Evolutionary conservation across 352 stramenopile species (phyloP), one percentile per base, ranked within the genome.

Genomic region (Globisporangium apiculatum): DNA sequence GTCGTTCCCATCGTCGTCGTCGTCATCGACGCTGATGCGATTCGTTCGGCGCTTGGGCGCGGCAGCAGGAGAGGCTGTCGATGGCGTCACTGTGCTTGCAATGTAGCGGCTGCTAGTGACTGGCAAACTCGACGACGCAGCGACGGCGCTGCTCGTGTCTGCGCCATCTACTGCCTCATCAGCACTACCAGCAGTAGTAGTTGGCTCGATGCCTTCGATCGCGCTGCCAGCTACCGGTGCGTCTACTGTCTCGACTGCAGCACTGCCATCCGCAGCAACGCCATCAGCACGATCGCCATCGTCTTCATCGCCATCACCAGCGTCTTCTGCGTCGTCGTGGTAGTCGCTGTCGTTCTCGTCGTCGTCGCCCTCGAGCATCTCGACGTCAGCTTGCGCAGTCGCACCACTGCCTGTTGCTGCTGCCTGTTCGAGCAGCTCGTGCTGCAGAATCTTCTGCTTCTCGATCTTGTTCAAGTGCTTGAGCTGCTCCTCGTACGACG

Each of bases 401-500:
- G 53, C 53, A 14, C 46, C 41, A 9, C 69, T 47, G 37, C 62
- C 53, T 41, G 62, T 40, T 12, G 60, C 46, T n/a, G 66, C 17
- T 2, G 50, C 51, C 18, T 69, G 60, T 24, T 81, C 65, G 54
- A 77, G 67, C 52, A 70, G 49, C 51, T 82, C 76, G 43, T 72
- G 65, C 57, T 81, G 53, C 8, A 74, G 52, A 46, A 94, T 83
- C 57, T 80, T 83, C 52, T 66, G 61, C 62, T 81, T 75, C 45
- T 93, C 83, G 6, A 84, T 65, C 59, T 77, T 66, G 51, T 91
- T 86, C 47, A 94, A 51, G 24, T 84, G 49, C 61, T 81, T 66
- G 10, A 91, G 53, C 54, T 92, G 84, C 48, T 88, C 76, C 48
- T 90, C 76, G 57, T 85, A 87, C 49, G 63, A 91, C 17, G 58